Evolutionary conservation across 1,284 basidiomycete species (phyloP).

Genomic region (Ceratobasidium sp.): DNA sequence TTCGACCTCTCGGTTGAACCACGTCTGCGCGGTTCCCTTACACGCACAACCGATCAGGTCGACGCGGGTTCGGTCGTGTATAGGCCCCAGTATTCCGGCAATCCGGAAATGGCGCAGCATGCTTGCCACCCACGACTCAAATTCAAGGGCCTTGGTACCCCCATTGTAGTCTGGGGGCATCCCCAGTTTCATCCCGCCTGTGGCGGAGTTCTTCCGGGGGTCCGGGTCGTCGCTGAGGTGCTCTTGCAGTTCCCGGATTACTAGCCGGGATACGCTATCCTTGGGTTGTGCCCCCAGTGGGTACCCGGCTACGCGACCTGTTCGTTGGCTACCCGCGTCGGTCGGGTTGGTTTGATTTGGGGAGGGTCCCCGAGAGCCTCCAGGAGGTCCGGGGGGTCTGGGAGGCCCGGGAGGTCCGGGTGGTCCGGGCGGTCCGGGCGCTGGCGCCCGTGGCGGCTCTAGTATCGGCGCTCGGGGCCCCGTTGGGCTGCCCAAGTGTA

Average conservation of each 20-base stretch:
- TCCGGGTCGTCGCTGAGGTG: not conserved
- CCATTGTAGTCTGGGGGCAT: not conserved
- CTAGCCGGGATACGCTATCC: not conserved
- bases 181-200: not conserved
- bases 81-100: not conserved
- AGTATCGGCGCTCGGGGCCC: no score
- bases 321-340: not conserved
- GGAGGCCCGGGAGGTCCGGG: no score
- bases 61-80: not conserved
- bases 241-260: not conserved
- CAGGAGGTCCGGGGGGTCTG: no score
- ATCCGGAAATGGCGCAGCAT: slow-evolving; percentile 7
- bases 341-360: not conserved
- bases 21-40: not conserved
- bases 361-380: no score
- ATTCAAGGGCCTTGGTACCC: not conserved
- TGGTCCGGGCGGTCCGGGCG: no score
- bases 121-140: not conserved
- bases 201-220: not conserved
- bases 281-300: not conserved
- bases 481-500: no score
- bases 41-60: not conserved
- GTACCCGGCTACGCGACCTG: slow-evolving; percentile 1
- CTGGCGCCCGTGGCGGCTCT: no score
- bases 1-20: slow-evolving; percentile 11